Evolutionary conservation across 352 stramenopile genomes (phyloP), one percentile per base, ranked within the genome.

Genomic region (Pythium apleroticum): DNA sequence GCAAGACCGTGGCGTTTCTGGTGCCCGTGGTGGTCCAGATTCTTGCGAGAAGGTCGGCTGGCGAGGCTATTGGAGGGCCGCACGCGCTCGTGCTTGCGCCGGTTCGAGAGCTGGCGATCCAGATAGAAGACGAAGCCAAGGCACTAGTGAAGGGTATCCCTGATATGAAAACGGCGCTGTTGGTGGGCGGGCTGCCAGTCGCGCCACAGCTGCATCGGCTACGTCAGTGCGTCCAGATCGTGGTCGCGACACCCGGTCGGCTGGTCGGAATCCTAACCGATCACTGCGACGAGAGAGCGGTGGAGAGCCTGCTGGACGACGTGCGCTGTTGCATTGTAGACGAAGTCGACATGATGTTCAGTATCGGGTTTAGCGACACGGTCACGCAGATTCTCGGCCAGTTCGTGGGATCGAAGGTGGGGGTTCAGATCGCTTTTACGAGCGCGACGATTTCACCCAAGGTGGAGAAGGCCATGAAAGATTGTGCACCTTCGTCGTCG

Each of bases 331-430:
- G 81, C 52, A 68, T 91, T 1, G 55, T 93, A 30, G 85, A 93
- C 58, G 85, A 93, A 77, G 80, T 91, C 19, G 85, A 93, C 57
- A 72, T 84, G 57, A 89, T 93, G 78, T 62, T 91, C 43, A 79
- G 78, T 48, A 66, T 78, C 48, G 83, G 79, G 1, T 93, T 91
- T 72, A 70, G 60, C 20, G 55, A 70, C 9, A 70, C 77, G n/a
- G 71, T 91, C 20, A 62, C 63, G 2, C 63, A 85, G 63, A 85
- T 93, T 30, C 20, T 89, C 25, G 61, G 52, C 10, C 59, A 77
- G 11, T 39, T 91, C 35, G 9, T 27, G 7, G 33, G 19, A 4
- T 57, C 57, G 31, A 31, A 66, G 20, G 4, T 15, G 15, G 3
- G 37, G 1, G 24, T 80, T 15, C 82, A 90, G 56, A 52, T 90